These are phyloP conservation scores for Nymphaea thermarum DNA, from an alignment of 164 flowering plant species.

Conservation along the genomic window DNA sequence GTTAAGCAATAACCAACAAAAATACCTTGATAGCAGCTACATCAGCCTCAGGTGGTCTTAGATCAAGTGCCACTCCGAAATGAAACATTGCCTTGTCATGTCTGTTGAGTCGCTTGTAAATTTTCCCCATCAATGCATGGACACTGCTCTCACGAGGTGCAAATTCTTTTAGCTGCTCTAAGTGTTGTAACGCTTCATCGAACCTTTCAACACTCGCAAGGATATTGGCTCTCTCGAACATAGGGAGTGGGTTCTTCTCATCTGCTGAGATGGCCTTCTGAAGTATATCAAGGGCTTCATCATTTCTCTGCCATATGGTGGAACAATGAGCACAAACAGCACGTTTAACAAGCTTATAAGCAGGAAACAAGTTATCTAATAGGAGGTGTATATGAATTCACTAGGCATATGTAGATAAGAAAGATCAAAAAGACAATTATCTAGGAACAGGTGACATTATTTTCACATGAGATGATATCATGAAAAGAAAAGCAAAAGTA, in stretches of 20 bases:
- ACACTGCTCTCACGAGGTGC: conserved; percentile 92
- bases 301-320: conserved; percentile 52
- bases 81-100: conserved; percentile 87
- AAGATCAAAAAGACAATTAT: too few species aligned
- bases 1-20: neutral
- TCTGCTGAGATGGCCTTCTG: conserved; percentile 85
- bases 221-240: conserved; percentile 92
- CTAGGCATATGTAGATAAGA: too few species aligned
- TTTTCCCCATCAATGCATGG: conserved; percentile 94
- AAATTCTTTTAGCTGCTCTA: conserved; percentile 87
- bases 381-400: too few species aligned
- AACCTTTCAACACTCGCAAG: conserved; percentile 52
- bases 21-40: conserved; percentile 88
- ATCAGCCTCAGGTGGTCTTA: conserved; percentile 93
- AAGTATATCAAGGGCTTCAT: conserved; percentile 79
- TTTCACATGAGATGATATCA: too few species aligned
- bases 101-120: conserved; percentile 61
- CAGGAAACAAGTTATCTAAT: neutral
- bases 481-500: too few species aligned
- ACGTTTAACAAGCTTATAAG: neutral
- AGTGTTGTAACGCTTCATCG: conserved; percentile 71
- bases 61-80: conserved; percentile 83
- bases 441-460: too few species aligned
- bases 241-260: conserved; percentile 88
- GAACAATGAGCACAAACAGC: neutral